Percentiles rank a stretch among this genome's conserved stretches.
Conservation (phyloP, 1,284 basidiomycete species). For the Hypsizygus ulmarius region DNA sequence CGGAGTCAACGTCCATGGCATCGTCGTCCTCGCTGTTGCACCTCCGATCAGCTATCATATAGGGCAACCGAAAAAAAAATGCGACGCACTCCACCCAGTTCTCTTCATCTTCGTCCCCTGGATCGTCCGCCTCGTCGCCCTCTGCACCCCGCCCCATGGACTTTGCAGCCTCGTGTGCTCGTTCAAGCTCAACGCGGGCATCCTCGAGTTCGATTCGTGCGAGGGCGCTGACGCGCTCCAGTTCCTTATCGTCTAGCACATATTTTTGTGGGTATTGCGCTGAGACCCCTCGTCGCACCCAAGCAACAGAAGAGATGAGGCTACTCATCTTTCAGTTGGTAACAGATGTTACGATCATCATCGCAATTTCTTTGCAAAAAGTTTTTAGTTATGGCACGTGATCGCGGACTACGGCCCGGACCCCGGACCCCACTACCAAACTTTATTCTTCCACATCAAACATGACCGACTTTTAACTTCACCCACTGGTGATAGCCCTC, state of each 20-base stretch:
- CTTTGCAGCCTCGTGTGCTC: slow-evolving; percentile 75
- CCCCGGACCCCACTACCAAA: too few relatives aligned
- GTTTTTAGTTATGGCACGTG: slow-evolving; percentile 19
- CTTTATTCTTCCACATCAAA: too few relatives aligned
- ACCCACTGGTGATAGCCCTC: too few relatives aligned
- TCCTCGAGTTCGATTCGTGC: slow-evolving; percentile 88
- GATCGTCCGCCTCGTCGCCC: slow-evolving; percentile 61
- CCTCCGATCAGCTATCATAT: slow-evolving; percentile 25
- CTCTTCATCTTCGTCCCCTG: slow-evolving; percentile 50
- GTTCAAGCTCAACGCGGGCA: slow-evolving; percentile 81
- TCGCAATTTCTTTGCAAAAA: slow-evolving; percentile 4
- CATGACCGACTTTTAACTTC: too few relatives aligned
- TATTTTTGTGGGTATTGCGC: slow-evolving; percentile 83
- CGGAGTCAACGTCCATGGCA: slow-evolving; percentile 66
- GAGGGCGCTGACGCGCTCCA: slow-evolving; percentile 87
- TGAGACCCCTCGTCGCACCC: slow-evolving; percentile 86
- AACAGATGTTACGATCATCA: background rate
- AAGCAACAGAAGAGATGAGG: slow-evolving; percentile 62
- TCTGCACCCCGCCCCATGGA: slow-evolving; percentile 64
- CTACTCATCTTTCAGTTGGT: slow-evolving; percentile 51
- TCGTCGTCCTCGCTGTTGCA: slow-evolving; percentile 49
- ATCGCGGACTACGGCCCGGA: slow-evolving; percentile 5
- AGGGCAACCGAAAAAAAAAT: slow-evolving; percentile 15
- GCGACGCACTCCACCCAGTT: slow-evolving; percentile 82
- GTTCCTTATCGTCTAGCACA: slow-evolving; percentile 86